Base-by-base conservation (phyloP, 176 grass and related monocot genomes). In the Oryza punctata region DNA sequence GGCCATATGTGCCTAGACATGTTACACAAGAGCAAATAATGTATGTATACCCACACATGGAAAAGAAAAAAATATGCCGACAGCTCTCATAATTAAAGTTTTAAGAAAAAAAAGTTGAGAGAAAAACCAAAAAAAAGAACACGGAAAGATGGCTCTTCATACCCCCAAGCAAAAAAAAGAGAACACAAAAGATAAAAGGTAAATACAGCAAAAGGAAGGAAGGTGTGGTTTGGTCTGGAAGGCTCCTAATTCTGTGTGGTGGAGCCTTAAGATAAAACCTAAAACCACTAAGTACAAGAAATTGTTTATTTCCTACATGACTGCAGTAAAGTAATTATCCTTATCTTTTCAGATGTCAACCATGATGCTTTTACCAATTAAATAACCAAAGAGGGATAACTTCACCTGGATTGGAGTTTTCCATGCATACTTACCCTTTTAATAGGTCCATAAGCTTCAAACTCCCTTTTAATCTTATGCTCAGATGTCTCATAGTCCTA, bases 391-490 rank as follows among this genome's bases (percentile, higher is more conserved):
- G 77, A 66, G 74, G 69, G 87, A 85, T 78, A 91, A 85, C 72
- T 84, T 86, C 68, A 86, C 85, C 90, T 90, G 80, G 66, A 83
- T 79, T 79, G 81, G 65, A n/a, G 72, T 80, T 80, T 77, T 32
- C 78, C 84, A 64, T 28, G 27, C 79, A 82, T 33, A 96, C 93
- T 91, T 92, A 92, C 93, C 93, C 88, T 86, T 88, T 96, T 96
- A 81, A 92, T 89, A 78, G 93, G 88, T 23, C 94, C 94, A 89
- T 96, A 96, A 84, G 88, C 79, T 87, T 96, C 94, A 85, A 96
- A 96, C 63, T 96, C 90, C 80, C 83, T 87, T 91, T 91, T 96
- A 49, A 96, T 64, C 66, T 69, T 87, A 66, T 87, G 83, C 77
- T 96, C 94, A 3, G 94, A 81, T 28, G 88, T 91, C 73, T 87